Base-by-base conservation (phyloP, 768 basidiomycete genomes). In the Zangia roseola region DNA sequence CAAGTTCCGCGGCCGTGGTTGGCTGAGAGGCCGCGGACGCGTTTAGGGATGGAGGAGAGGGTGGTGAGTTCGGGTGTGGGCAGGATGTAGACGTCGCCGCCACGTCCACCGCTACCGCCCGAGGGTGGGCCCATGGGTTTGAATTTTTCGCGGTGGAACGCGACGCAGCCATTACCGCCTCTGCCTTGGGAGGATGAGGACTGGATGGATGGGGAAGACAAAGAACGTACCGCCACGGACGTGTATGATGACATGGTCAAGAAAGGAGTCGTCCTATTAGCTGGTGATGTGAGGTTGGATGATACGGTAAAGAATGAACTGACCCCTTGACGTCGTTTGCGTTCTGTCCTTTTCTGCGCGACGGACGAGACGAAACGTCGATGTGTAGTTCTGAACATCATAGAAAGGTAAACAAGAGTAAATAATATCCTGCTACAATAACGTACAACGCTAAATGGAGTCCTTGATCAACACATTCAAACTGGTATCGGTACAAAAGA, bases 131-230 rank as follows among this genome's bases (percentile, higher is more conserved):
- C 91, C 52, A 82, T 79, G 1, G 86, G 81, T 48, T 81, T 82
- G 68, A 80, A 92, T 62, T 91, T 91, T 70, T 95, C 92, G 49
- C 91, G 83, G 60, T 94, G 88, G 59, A 97, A 97, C 6, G 95
- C 94, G 20, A 88, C 91, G 54, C 93, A 91, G 20, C 95, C 95
- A 48, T 91, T 75, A 0, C 95, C 95, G 17, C 94, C 94, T 59
- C 79, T 83, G 14, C 93, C 94, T 89, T 57, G 43, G 44, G 39
- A 37, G 20, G 7, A 4, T 54, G 2, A 53, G 47, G 30, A 21
- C 6, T 42, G 19, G 25, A 33, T 20, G 50, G 30, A 20, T 24
- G 9, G n/a, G 12, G 24, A 6, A 42, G 7, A 35, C 12, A 21
- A 14, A 12, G 14, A 49, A 54, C 76, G 53, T 58, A 88, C 91